Base-by-base conservation (phyloP, 331 rosid species). In the Prunus yedoensis region DNA sequence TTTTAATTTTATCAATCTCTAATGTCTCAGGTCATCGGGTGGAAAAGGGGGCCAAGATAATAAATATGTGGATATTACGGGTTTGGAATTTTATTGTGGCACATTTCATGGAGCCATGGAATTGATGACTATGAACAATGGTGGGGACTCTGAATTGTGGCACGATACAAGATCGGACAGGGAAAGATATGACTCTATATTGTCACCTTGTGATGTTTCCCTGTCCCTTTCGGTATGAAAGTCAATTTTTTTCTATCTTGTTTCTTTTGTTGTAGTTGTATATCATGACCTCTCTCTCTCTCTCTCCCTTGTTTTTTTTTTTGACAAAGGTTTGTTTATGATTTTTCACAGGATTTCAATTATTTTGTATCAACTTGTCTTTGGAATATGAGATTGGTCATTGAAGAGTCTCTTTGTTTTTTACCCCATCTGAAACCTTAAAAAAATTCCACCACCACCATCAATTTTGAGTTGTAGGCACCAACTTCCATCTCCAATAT, bases 131-230 rank as follows among this genome's bases (percentile, higher is more conserved):
- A 13, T 85, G 82, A 84, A 83, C 56, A 72, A 72, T 80, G 70
- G 43, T 66, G 76, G 79, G 69, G 82, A 82, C 76, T 69, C 75
- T 49, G 35, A 57, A 63, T 51, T 81, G 59, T 62, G 85, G 70
- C 63, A 64, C 47, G 18, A 72, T 64, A 63, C 81, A 65, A 78
- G 77, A 72, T 70, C 66, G 35, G 80, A 78, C 65, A 89, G 82
- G 69, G 79, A 82, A 74, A 71, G 68, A 73, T 73, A 41, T 72
- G 79, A 83, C 84, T 90, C 88, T 66, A 79, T 94, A 77, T 71
- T 92, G 88, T 90, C 93, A 51, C 95, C 99, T 20, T 94, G 89
- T 84, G 95, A 94, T 85, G 86, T 83, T 52, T 83, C 87, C 73
- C 80, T 94, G 83, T 82, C 84, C 66, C 90, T 94, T 80, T 82